phyloP scores from a whole-genome alignment of 495 filamentous ascomycete genomes.

The Aspergillus campestris region DNA sequence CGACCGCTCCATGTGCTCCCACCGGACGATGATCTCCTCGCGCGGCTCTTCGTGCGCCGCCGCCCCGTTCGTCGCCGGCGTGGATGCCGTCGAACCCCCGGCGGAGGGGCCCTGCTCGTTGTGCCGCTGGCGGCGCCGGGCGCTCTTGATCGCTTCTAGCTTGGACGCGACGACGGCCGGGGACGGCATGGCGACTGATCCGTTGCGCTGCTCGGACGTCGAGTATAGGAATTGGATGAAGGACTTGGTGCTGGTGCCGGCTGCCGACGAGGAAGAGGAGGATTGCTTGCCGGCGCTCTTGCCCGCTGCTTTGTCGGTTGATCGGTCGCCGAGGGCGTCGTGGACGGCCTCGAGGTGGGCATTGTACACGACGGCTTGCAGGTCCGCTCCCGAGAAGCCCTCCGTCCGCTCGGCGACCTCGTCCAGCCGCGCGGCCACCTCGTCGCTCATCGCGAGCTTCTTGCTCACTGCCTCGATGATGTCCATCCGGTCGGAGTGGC shows the following conservation, averaged over 20 bases:
- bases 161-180: slow-evolving; percentile 65
- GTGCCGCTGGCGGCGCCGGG: slow-evolving; percentile 52
- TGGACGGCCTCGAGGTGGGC: slow-evolving; percentile 96
- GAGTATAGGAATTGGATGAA: slow-evolving; percentile 85
- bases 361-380: slow-evolving; percentile 92
- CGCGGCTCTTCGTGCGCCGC: slow-evolving; percentile 28
- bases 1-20: slow-evolving; percentile 75
- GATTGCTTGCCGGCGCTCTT: slow-evolving; percentile 20
- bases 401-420: slow-evolving; percentile 73
- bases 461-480: slow-evolving; percentile 74
- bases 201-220: slow-evolving; percentile 41
- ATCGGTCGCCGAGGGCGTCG: slow-evolving; percentile 67
- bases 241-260: slow-evolving; percentile 30
- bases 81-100: slow-evolving; percentile 9
- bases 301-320: slow-evolving; percentile 30
- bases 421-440: slow-evolving; percentile 41
- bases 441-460: slow-evolving; percentile 62
- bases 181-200: slow-evolving; percentile 43
- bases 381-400: slow-evolving; percentile 90
- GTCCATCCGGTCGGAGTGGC: slow-evolving; percentile 68
- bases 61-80: slow-evolving; percentile 19
- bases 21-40: slow-evolving; percentile 72
- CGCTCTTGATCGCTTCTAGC: slow-evolving; percentile 61
- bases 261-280: slow-evolving; percentile 4
- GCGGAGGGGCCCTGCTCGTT: slow-evolving; percentile 36